Base-by-base conservation (phyloP, 2,329 filamentous ascomycete species). In the Stachybotrys echinatus region DNA sequence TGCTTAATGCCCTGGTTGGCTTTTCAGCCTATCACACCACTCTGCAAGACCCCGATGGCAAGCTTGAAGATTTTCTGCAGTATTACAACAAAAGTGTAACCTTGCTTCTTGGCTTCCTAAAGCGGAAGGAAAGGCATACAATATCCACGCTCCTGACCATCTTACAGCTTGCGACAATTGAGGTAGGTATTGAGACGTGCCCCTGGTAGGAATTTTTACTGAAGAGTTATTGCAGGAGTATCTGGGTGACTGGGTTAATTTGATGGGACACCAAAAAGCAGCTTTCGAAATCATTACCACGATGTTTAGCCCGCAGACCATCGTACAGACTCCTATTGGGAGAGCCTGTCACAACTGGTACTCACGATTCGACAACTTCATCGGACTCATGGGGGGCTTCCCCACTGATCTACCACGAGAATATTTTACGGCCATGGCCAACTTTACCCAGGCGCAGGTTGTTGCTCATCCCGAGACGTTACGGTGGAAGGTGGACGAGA, bases 81-180 rank as follows among this genome's bases (percentile, higher is more conserved):
- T 96, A 95, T 62, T 96, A 97, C 72, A 92, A 96, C 67, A 87
- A 84, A 63, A 92, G 92, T 10, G 87, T 99, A 23, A 86, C 81
- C 1, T 72, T 90, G 22, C 77, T 99, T 18, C 76, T 95, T 8
- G 76, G 78, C 31, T 86, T 84, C 5, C 72, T 97, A 18, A 83
- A 84, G 54, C 84, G 79, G 48, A 84, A 83, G 50, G 85, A 90
- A 55, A 82, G 81, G 52, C 84, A 89, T 55, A 87, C 74, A 31
- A 76, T 91, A 46, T 81, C 85, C 6, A 96, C 87, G 0, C 74
- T 97, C 27, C 67, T 96, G 52, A 95, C 92, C 0, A 92, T 97
- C 19, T 72, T 99, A 40, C 92, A 97, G 61, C 79, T 97, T 46
- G 91, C 92, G 49, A 95, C 89, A 3, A 94, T 96, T 50, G 94